Conservation (phyloP, 805 yeast species). For the Lachancea nothofagi region DNA sequence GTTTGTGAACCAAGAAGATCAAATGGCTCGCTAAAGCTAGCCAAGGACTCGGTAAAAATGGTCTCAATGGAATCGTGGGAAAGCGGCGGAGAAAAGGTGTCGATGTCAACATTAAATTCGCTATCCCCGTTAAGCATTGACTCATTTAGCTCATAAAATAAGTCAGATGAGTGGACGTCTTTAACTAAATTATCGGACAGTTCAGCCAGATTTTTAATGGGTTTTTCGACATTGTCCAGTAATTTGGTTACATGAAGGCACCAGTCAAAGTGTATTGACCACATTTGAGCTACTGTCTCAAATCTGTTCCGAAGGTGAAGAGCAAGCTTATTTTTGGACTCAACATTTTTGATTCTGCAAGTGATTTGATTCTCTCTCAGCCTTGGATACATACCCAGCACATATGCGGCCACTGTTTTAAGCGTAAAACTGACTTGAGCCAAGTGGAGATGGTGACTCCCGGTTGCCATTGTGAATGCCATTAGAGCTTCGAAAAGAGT, state of each 20-base stretch:
- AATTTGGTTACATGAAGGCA: background rate
- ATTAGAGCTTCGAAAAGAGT: background rate
- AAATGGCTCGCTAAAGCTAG: background rate
- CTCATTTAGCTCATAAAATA: too few species aligned
- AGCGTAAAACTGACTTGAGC: background rate
- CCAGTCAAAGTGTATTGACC: background rate
- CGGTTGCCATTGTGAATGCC: background rate
- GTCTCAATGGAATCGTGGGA: background rate
- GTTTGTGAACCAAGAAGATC: background rate
- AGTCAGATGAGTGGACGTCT: too few species aligned
- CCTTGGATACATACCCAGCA: background rate
- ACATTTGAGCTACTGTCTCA: background rate
- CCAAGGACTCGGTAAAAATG: background rate
- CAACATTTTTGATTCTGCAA: too few species aligned
- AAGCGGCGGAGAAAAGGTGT: conserved; percentile 1
- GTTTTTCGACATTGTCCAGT: background rate
- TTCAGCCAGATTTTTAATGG: too few species aligned
- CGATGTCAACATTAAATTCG: background rate
- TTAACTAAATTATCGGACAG: too few species aligned
- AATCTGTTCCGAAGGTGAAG: background rate
- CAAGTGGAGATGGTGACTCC: background rate
- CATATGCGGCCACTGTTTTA: background rate
- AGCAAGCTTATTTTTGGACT: background rate
- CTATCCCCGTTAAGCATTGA: too few species aligned
- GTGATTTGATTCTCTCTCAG: too few species aligned